phyloP scores from a whole-genome alignment of 208 protist species.

The Trypanosoma congolense region DNA sequence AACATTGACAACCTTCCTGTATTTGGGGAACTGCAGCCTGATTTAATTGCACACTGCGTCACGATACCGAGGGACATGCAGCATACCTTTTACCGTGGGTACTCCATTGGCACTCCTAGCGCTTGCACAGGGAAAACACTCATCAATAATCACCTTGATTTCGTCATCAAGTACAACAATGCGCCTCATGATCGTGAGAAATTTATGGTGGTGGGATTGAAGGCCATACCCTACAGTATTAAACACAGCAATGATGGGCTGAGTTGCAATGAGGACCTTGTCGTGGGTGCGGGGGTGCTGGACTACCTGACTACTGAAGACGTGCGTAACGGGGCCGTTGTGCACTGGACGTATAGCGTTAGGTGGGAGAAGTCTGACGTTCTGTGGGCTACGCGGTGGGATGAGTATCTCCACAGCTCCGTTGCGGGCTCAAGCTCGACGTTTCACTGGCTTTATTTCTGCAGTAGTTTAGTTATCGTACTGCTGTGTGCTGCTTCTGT shows the following conservation, averaged over 20 bases:
- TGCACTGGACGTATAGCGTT: conserved; percentile 88
- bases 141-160: conserved; percentile 80
- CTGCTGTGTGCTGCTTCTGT: conserved; percentile 84
- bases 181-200: conserved; percentile 17
- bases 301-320: conserved; percentile 26
- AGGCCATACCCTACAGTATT: conserved; percentile 50
- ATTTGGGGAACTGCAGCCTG: conserved; percentile 16
- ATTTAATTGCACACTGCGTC: conserved; percentile 2
- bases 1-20: conserved; percentile 81
- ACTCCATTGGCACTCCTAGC: conserved; percentile 49
- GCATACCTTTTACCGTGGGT: conserved; percentile 55
- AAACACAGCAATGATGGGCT: conserved; percentile 14
- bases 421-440: conserved; percentile 41
- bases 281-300: background rate
- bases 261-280: conserved; percentile 5
- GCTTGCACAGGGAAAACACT: conserved; percentile 33
- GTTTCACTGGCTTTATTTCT: conserved; percentile 95
- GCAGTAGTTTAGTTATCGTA: conserved; percentile 95
- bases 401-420: conserved; percentile 90
- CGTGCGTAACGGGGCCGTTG: conserved; percentile 15
- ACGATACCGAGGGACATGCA: conserved; percentile 24
- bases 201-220: conserved; percentile 77
- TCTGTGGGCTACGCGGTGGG: conserved; percentile 96
- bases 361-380: conserved; percentile 62
- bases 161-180: conserved; percentile 67